phyloP scores from a whole-genome alignment of 129 eudicot genomes.

The Artemisia tridentata region DNA sequence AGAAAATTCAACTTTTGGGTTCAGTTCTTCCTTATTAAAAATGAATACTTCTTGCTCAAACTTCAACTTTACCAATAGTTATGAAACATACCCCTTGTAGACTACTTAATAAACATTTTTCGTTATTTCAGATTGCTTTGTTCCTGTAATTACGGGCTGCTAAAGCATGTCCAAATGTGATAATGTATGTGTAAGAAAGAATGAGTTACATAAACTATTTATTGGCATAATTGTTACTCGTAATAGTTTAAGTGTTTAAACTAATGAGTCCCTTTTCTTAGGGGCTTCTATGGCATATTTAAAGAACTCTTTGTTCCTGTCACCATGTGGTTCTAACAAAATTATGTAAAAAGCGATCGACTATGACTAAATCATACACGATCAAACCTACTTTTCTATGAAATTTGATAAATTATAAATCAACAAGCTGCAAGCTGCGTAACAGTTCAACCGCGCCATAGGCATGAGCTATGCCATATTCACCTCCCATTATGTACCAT shows the following conservation, averaged over 20 bases:
- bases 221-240: too few relatives aligned
- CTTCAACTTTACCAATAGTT: conserved; percentile 21
- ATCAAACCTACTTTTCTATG: background rate
- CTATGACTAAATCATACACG: background rate
- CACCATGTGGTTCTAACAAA: background rate
- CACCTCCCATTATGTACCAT: too few relatives aligned
- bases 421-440: background rate
- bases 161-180: background rate
- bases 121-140: background rate
- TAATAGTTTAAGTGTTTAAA: too few relatives aligned
- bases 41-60: conserved; percentile 20
- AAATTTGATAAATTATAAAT: background rate
- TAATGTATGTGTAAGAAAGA: background rate
- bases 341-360: background rate
- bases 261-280: too few relatives aligned
- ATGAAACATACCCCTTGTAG: background rate
- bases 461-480: too few relatives aligned
- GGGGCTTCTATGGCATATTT: too few relatives aligned
- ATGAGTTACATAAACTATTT: too few relatives aligned
- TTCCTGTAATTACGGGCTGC: background rate
- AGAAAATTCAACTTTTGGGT: conserved; percentile 20
- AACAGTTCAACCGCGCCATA: background rate
- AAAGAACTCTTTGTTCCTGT: background rate
- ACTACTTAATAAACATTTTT: background rate
- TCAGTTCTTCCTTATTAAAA: conserved; percentile 18